Evolutionary conservation across 768 basidiomycete species (phyloP), one percentile per base, ranked within the genome.

Genomic region (Tricholoma matsutake): DNA sequence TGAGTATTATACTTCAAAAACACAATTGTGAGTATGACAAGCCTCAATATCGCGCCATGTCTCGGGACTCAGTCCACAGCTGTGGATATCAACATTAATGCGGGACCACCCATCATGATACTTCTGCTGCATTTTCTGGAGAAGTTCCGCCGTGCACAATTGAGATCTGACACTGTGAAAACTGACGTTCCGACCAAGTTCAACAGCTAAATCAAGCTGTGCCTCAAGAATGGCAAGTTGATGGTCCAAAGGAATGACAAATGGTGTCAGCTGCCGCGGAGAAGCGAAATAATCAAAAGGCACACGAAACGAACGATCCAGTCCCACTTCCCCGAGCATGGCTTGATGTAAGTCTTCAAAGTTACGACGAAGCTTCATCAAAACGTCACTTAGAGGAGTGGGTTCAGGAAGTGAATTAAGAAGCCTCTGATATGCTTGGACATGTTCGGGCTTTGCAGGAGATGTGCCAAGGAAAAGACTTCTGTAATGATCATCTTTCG

Each of bases 301-400:
- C 22, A 96, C 79, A 29, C 91, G 86, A 66, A 90, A 91, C 14
- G 80, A 78, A 25, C 90, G 85, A 74, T 99, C 96, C 37, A 99
- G 74, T 2, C 96, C 96, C 6, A 98, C 88, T 75, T 99, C 96
- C 41, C 96, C 96, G 1, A 99, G 76, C 86, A 97, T 90, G 10
- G 92, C 88, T 41, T 76, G 69, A 2, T 91, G 86, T 65, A 87
- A 87, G 1, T 71, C 70, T n/a, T 65, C 63, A 14, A 98, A 80
- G 69, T 89, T 83, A 6, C 64, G 61, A 53, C 86, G 83, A 55
- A 98, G 72, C 25, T 85, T 82, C 8, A 69, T 63, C 16, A 96
- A 72, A 34, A 94, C 68, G n/a, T 83, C 75, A 7, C 68, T 64
- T 22, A 96, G 80, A 0, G 83, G 73, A 10, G 81, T 79, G 0